Evolutionary conservation across 2,329 filamentous ascomycete genomes (phyloP).

Genomic region (Cercospora sojina): DNA sequence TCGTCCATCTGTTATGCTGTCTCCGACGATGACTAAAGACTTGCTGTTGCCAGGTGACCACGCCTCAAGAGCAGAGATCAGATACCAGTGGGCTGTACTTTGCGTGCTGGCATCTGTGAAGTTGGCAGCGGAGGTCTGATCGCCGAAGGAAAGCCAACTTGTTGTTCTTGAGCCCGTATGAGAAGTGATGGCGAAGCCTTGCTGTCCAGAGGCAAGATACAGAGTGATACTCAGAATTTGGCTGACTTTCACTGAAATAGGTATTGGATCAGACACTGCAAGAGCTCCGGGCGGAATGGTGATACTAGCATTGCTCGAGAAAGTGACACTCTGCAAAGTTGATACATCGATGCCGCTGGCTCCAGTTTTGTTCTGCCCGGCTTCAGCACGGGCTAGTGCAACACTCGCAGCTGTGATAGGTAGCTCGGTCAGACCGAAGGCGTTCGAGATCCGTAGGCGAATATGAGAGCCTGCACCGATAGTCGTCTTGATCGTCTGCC

Average conservation of each 20-base stretch:
- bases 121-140: constrained; percentile 53
- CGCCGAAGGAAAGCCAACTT: constrained; percentile 59
- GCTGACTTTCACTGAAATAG: constrained; percentile 53
- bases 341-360: constrained; percentile 53
- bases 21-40: constrained; percentile 57
- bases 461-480: constrained; percentile 54
- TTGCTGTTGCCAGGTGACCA: constrained; percentile 47
- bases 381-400: constrained; percentile 49
- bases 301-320: constrained; percentile 54
- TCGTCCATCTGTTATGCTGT: constrained; percentile 66
- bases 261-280: constrained; percentile 61
- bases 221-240: constrained; percentile 59
- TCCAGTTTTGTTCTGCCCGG: constrained; percentile 53
- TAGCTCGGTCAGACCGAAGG: constrained; percentile 61
- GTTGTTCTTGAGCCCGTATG: constrained; percentile 66
- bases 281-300: constrained; percentile 57
- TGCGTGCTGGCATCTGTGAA: constrained; percentile 43
- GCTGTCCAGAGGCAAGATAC: constrained; percentile 59
- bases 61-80: constrained; percentile 59
- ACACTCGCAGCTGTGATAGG: constrained; percentile 60
- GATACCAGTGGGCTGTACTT: constrained; percentile 55
- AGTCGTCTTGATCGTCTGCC: constrained; percentile 64
- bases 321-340: constrained; percentile 57
- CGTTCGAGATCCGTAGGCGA: constrained; percentile 64
- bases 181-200: constrained; percentile 57